These are phyloP conservation scores for Mimosa bimucronata DNA, from an alignment of 306 rosid genomes.

Conservation along the genomic window DNA sequence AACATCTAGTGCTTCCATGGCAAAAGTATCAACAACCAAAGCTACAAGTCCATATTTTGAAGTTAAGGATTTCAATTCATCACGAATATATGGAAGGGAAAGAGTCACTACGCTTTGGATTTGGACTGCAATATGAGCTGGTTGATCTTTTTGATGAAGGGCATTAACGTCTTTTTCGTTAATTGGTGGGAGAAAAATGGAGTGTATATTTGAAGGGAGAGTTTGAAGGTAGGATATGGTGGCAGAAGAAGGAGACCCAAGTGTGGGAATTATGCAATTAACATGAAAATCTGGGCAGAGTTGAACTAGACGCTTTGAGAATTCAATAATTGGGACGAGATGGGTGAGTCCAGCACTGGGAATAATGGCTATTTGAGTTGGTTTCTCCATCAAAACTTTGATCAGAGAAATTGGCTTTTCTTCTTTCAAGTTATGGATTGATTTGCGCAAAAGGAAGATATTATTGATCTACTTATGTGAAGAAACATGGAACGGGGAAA, in stretches of 20 bases:
- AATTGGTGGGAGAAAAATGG: neutral
- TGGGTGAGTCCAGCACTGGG: neutral
- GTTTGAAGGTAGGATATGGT: neutral
- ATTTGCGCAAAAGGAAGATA: no score
- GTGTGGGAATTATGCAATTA: neutral
- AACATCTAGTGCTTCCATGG: neutral
- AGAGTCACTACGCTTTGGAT: neutral
- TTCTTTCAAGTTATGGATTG: neutral
- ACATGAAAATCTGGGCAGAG: neutral
- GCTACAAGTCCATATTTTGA: neutral
- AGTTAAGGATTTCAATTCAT: neutral
- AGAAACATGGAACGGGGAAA: no score
- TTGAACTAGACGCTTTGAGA: neutral
- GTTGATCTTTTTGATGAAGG: neutral
- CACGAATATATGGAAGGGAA: neutral
- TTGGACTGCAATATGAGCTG: neutral
- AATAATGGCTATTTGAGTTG: neutral
- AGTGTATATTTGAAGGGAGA: neutral
- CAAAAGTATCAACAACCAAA: neutral
- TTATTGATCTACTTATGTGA: no score
- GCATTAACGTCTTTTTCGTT: neutral
- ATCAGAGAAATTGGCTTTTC: neutral
- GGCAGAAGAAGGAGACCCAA: neutral
- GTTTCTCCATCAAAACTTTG: neutral
- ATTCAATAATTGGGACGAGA: neutral